Conservation (phyloP, 352 stramenopile genomes). For the Pythium plurisporium region DNA sequence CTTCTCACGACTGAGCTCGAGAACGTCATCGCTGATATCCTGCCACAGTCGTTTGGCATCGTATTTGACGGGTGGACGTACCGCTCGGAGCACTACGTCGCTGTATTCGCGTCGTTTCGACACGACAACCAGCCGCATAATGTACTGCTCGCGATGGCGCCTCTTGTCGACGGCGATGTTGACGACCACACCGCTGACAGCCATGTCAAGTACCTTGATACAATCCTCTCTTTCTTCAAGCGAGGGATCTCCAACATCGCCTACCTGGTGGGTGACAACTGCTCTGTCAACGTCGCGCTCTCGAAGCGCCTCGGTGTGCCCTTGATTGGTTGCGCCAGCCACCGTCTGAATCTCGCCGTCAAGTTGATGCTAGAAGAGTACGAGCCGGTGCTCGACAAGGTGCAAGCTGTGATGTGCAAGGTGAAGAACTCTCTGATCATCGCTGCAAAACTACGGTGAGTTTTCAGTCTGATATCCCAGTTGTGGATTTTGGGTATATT, state of each 20-base stretch:
- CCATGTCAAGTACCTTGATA: constrained; percentile 5
- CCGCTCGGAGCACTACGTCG: constrained; percentile 10
- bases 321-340: constrained; percentile 18
- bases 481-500: no score
- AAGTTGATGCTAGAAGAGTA: not conserved
- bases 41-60: not conserved
- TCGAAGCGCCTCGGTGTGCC: constrained; percentile 1
- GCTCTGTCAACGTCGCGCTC: constrained; percentile 5
- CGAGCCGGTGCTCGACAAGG: not conserved
- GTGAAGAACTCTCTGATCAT: constrained; percentile 1
- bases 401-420: constrained; percentile 16
- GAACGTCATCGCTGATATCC: not conserved
- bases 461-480: no score
- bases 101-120: constrained; percentile 5
- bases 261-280: constrained; percentile 21
- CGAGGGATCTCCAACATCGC: not conserved
- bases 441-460: constrained; percentile 9
- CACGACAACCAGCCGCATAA: not conserved
- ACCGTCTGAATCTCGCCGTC: constrained; percentile 15
- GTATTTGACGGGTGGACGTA: not conserved
- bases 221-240: constrained; percentile 6
- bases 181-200: constrained; percentile 7
- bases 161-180: constrained; percentile 3
- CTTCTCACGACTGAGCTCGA: not conserved
- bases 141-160: constrained; percentile 10